Evolutionary conservation across 768 basidiomycete genomes (phyloP).

Genomic region (Psilocybe cyanescens): DNA sequence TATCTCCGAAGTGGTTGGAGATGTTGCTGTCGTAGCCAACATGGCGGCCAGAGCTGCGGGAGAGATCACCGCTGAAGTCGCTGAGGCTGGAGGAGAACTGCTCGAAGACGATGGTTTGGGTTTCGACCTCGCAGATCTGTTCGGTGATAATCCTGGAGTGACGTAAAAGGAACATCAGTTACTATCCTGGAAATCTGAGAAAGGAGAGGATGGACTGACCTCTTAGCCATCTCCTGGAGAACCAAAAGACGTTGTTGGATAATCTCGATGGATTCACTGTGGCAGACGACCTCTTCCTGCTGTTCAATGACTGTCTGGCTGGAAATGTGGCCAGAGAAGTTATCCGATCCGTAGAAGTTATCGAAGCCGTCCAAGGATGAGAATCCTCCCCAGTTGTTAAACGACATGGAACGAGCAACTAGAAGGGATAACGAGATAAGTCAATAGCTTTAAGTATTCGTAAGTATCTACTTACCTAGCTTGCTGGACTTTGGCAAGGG

Average conservation of each 20-base stretch:
- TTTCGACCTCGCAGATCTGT: conserved; percentile 53
- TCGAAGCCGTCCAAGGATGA: conserved; percentile 42
- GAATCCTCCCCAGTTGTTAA: conserved; percentile 43
- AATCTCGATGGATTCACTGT: conserved; percentile 38
- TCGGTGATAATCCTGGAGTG: conserved; percentile 44
- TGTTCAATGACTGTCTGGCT: conserved; percentile 31
- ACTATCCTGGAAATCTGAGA: no score
- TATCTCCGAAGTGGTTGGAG: conserved; percentile 32
- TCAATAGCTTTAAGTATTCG: not conserved
- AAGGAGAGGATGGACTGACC: conserved; percentile 24
- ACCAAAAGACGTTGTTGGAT: conserved; percentile 51
- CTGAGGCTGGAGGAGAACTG: conserved; percentile 41
- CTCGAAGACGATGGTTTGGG: conserved; percentile 47
- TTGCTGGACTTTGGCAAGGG: conserved; percentile 18
- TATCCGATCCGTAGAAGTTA: conserved; percentile 47
- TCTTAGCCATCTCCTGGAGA: conserved; percentile 49
- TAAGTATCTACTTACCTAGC: conserved; percentile 8
- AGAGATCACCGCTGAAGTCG: conserved; percentile 42
- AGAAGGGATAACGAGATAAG: not conserved
- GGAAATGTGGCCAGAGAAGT: conserved; percentile 41
- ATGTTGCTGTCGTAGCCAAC: conserved; percentile 44
- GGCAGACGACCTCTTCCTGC: conserved; percentile 42
- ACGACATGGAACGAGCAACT: conserved; percentile 21
- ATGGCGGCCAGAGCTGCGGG: conserved; percentile 36
- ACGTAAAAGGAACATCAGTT: not conserved